Evolutionary conservation across 2,329 filamentous ascomycete species (phyloP), one percentile per base, ranked within the genome.

Genomic region (Colletotrichum ledebouriae): DNA sequence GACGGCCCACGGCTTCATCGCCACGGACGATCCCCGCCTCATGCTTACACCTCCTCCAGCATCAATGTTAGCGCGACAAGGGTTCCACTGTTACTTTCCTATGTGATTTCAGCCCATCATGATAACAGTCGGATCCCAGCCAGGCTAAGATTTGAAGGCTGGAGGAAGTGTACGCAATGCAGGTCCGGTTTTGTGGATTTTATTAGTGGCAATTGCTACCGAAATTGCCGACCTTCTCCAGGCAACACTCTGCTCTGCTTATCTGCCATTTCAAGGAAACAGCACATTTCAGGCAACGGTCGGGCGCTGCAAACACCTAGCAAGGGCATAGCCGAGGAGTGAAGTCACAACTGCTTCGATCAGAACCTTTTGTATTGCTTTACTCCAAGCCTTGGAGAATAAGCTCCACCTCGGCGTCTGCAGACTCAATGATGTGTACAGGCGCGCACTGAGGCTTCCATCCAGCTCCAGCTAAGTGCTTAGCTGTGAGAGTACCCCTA

Each of bases 401-500:
- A 17, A 82, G 63, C 11, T 82, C 79, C 2, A 86, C 83, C 65
- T 87, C 84, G 0, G 75, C 79, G 50, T 82, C 81, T 1, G 81
- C 81, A 34, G 72, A 73, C 52, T 85, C 80, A 1, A 87, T 70
- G 11, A 86, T 82, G 73, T 87, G 82, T 58, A 82, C 75, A 0
- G 83, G 73, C 0, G 72, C 37, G 68, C 80, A 84, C 15, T 77
- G 63, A 1, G 84, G 76, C 60, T 75, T 79, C 85, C 85, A 87
- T 0, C 83, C 84, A 44, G 87, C 75, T 20, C 76, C 71, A 17
- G 70, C 72, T 1, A 81, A 84, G 58, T 80, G 78, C 3, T 76
- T 75, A 0, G 84, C 76, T 4, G 78, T 80, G 22, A 85, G 80
- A 6, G 42, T 64, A 34, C 61, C 52, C 11, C 61, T 64, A 6